phyloP scores from a whole-genome alignment of 768 basidiomycete species.

The Austroboletus eburneus region DNA sequence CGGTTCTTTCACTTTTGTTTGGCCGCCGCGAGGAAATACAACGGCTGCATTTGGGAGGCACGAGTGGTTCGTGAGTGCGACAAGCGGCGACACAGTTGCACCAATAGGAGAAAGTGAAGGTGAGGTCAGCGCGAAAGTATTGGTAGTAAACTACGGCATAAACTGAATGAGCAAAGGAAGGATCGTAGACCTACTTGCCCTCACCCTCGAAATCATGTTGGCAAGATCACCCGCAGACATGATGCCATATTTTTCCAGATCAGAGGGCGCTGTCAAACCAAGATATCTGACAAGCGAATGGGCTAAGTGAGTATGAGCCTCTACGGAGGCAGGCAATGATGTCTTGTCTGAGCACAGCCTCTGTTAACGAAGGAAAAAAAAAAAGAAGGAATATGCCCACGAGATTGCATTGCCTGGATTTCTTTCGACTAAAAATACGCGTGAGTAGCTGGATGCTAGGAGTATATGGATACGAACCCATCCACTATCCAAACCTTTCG shows the following conservation, averaged over 20 bases:
- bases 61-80: constrained; percentile 85
- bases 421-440: constrained; percentile 47
- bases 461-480: constrained; percentile 48
- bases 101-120: constrained; percentile 79
- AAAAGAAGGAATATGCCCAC: constrained; percentile 41
- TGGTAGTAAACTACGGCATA: constrained; percentile 74
- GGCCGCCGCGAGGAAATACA: constrained; percentile 71
- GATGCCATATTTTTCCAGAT: constrained; percentile 56
- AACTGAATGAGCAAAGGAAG: constrained; percentile 2
- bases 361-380: not conserved
- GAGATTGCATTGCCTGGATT: constrained; percentile 70
- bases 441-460: not conserved
- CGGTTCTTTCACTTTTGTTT: constrained; percentile 43
- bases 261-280: constrained; percentile 52
- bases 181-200: constrained; percentile 9
- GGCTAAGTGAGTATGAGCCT: constrained; percentile 65
- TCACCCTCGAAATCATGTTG: constrained; percentile 66
- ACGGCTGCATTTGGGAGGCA: constrained; percentile 86
- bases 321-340: constrained; percentile 44
- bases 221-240: constrained; percentile 59
- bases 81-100: constrained; percentile 71
- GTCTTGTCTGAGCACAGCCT: constrained; percentile 46
- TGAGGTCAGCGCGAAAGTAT: constrained; percentile 83
- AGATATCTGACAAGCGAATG: constrained; percentile 74
- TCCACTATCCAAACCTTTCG: constrained; percentile 45